Conservation (phyloP, 1,284 basidiomycete genomes). For the Cutaneotrichosporon cavernicola region DNA sequence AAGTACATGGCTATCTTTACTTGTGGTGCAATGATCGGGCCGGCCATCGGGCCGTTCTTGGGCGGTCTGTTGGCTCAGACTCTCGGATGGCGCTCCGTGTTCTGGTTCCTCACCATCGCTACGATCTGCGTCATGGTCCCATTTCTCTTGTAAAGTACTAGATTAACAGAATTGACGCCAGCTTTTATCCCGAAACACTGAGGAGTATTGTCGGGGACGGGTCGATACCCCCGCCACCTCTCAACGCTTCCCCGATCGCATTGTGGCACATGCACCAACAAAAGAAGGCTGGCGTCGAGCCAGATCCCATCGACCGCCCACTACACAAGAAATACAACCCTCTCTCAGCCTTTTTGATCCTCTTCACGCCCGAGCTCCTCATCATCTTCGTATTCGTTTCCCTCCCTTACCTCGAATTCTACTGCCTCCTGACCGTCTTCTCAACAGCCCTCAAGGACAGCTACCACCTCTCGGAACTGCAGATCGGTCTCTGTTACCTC, state of each 20-base stretch:
- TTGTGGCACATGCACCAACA: constrained; percentile 27
- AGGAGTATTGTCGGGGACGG: constrained; percentile 51
- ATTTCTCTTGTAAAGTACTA: constrained; percentile 32
- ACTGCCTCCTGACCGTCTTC: constrained; percentile 41
- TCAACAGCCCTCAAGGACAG: constrained; percentile 46
- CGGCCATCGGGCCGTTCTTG: constrained; percentile 31
- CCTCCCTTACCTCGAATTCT: constrained; percentile 50
- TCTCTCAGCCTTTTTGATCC: constrained; percentile 43
- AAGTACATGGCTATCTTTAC: constrained; percentile 46
- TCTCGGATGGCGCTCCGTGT: constrained; percentile 33
- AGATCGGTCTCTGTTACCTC: constrained; percentile 53
- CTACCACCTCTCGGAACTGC: constrained; percentile 46
- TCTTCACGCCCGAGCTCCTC: constrained; percentile 48
- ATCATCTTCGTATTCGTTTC: constrained; percentile 43
- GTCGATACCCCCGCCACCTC: constrained; percentile 46
- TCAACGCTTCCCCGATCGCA: constrained; percentile 37
- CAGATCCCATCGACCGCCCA: constrained; percentile 35
- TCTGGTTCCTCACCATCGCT: constrained; percentile 39
- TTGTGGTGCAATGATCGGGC: constrained; percentile 19
- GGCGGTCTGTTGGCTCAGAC: constrained; percentile 36
- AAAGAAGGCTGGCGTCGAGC: constrained; percentile 16
- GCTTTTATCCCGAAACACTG: constrained; percentile 51
- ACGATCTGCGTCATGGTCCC: constrained; percentile 12
- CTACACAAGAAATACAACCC: constrained; percentile 47
- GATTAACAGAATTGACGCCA: constrained; percentile 14